Evolutionary conservation across 768 basidiomycete species (phyloP).

Genomic region (Tulasnella sp.): DNA sequence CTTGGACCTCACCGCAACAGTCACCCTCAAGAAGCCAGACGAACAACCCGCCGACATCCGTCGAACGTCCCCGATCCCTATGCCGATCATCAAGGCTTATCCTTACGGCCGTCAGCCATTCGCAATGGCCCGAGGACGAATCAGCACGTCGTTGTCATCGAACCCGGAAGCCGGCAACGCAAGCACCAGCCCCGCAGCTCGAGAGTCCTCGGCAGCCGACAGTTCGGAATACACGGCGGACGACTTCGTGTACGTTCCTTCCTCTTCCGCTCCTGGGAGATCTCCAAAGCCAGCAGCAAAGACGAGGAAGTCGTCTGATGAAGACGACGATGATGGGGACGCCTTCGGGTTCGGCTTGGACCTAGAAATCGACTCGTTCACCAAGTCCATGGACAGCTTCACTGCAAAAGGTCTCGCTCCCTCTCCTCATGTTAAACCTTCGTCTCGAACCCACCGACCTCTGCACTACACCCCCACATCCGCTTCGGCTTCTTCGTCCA

Average conservation of each 20-base stretch:
- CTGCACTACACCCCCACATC: slow-evolving; percentile 7
- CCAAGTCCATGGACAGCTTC: slow-evolving; percentile 40
- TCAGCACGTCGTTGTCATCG: not conserved
- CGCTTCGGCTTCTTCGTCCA: not conserved
- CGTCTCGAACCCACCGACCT: not conserved
- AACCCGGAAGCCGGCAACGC: not conserved
- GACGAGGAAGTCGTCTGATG: not conserved
- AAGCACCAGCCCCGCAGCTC: not conserved
- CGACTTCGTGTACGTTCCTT: slow-evolving; percentile 8
- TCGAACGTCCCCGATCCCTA: slow-evolving; percentile 13
- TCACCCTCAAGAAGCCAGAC: not conserved
- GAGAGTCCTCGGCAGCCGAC: not conserved
- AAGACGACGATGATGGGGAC: slow-evolving; percentile 8
- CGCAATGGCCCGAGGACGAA: not conserved
- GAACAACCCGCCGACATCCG: not conserved
- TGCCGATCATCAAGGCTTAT: slow-evolving; percentile 30
- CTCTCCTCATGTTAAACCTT: slow-evolving; percentile 36
- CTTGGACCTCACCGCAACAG: not conserved
- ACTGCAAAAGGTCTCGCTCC: slow-evolving; percentile 32
- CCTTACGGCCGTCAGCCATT: slow-evolving; percentile 28
- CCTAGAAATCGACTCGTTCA: slow-evolving; percentile 67
- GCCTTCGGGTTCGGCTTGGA: slow-evolving; percentile 41
- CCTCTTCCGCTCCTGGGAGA: not conserved
- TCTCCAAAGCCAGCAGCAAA: not conserved
- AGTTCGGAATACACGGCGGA: slow-evolving; percentile 5